Evolutionary conservation across 2,329 filamentous ascomycete species (phyloP).

Genomic region (Juglanconis oblonga): DNA sequence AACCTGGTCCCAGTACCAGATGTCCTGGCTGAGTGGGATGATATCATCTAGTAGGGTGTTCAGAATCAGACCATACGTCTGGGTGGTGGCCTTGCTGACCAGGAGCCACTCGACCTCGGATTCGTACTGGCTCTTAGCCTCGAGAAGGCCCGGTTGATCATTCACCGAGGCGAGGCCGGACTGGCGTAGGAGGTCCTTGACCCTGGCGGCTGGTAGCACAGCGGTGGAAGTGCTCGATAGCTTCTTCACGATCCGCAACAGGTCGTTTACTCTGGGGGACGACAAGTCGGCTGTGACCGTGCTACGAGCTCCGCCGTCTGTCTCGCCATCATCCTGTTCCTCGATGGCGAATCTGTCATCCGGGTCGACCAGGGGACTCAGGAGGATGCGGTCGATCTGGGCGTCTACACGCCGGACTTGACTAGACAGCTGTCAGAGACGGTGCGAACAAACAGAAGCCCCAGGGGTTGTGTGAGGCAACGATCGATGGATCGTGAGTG

Average conservation of each 20-base stretch:
- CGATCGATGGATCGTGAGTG: not conserved
- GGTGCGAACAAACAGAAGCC: not conserved
- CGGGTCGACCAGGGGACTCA: constrained; percentile 42
- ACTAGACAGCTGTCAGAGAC: constrained; percentile 32
- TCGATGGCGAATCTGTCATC: constrained; percentile 31
- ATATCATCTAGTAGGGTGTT: constrained; percentile 78
- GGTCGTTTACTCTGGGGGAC: constrained; percentile 54
- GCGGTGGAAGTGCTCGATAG: constrained; percentile 68
- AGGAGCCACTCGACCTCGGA: constrained; percentile 87
- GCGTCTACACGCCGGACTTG: constrained; percentile 63
- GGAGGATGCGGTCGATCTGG: constrained; percentile 62
- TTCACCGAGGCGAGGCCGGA: constrained; percentile 52
- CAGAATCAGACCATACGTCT: constrained; percentile 79
- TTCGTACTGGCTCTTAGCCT: constrained; percentile 55
- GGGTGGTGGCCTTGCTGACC: constrained; percentile 86
- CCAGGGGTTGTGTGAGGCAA: not conserved
- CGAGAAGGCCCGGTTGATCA: constrained; percentile 29
- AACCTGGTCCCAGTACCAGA: constrained; percentile 95
- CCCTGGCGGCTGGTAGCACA: constrained; percentile 56
- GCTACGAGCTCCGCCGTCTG: constrained; percentile 25
- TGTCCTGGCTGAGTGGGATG: constrained; percentile 77
- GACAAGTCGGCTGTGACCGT: constrained; percentile 39
- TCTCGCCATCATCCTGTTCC: constrained; percentile 21
- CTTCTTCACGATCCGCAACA: constrained; percentile 67
- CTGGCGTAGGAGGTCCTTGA: constrained; percentile 61